Evolutionary conservation across 805 yeast genomes (phyloP), one percentile per base, ranked within the genome.

Genomic region (Lachancea sp.): DNA sequence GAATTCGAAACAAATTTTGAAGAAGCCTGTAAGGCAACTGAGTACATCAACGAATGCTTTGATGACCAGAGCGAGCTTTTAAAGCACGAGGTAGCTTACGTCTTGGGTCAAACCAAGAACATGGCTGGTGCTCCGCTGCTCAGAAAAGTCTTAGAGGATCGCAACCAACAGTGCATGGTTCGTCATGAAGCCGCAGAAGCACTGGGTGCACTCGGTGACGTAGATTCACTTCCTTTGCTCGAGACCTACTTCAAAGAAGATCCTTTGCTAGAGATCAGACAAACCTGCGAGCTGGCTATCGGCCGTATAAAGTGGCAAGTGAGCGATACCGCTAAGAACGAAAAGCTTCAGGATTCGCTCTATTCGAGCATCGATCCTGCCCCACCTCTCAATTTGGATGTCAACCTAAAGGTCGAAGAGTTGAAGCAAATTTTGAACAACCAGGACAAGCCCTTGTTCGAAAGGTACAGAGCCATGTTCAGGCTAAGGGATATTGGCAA

Each of bases 141-240:
- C 45, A 75, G 86, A 61, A 71, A 72, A 6, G 95, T 87, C 17
- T 72, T 92, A 54, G 64, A 67, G 36, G 79, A 81, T 60, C 56
- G 60, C 18, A 70, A 69, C 51, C 97, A 90, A 68, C 92, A 84
- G 59, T 71, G 84, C 45, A 92, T 92, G 97, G 99, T 92, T 26
- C 83, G 99, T 64, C 99, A 92, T 63, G 99, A 92, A 65, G 98
- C 98, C 13, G 98, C 98, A 6, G 99, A 92, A 66, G 98, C 97
- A 31, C 71, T 92, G 41, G 99, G 98, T 46, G 98, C 98, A 32
- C 70, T 92, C 38, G 95, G 95, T 35, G 95, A 88, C 62, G 63
- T 65, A 29, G 81, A 75, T 5, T 83, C 95, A 11, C 62, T 92
- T 41, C 75, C 69, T 1, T 60, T 88, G 35, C 74, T 92, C 51